Evolutionary conservation across 2,329 filamentous ascomycete species (phyloP).

Genomic region (Pseudogymnoascus verrucosus): DNA sequence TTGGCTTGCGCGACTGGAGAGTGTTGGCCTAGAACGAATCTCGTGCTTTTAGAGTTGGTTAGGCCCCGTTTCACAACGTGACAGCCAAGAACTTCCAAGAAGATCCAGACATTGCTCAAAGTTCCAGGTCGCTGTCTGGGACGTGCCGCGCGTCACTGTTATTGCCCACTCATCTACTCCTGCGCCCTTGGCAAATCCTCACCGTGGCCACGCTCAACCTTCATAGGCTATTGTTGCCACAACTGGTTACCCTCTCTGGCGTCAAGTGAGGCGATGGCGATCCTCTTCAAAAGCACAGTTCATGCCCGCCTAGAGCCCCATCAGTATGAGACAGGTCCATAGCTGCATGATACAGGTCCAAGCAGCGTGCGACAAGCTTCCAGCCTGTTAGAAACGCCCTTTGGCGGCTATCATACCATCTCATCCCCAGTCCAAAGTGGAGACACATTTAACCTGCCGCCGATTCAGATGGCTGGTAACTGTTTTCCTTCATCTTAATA

Average conservation of each 20-base stretch:
- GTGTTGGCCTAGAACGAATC: background rate
- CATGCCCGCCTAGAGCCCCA: background rate
- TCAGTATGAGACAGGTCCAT: background rate
- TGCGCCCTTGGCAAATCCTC: background rate
- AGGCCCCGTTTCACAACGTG: background rate
- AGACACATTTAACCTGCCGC: background rate
- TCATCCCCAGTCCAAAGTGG: background rate
- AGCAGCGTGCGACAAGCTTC: background rate
- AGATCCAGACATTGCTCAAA: background rate
- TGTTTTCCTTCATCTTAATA: background rate
- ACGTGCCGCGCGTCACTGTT: background rate
- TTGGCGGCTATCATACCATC: background rate
- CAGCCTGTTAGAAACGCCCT: background rate
- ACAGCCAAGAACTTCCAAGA: conserved; percentile 5
- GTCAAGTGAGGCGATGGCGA: background rate
- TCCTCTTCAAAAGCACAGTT: background rate
- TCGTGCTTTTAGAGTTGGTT: background rate
- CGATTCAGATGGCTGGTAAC: background rate
- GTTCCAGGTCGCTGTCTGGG: background rate
- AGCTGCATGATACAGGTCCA: background rate
- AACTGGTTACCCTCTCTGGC: background rate
- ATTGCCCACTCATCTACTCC: background rate
- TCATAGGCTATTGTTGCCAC: background rate
- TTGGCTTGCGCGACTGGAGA: background rate
- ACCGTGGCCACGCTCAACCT: background rate